Conservation (phyloP, 129 eudicot species). For the Glebionis coronaria region DNA sequence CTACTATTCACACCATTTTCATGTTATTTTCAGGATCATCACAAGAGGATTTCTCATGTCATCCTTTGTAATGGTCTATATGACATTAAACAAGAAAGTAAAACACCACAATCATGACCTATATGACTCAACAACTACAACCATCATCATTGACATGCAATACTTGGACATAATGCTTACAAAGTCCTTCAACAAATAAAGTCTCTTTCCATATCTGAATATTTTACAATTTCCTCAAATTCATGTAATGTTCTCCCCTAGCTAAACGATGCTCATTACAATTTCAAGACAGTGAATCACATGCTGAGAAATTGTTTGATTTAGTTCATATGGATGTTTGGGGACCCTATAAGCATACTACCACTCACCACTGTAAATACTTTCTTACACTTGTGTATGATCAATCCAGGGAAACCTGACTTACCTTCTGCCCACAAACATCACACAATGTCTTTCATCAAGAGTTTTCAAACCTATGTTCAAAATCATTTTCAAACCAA, state of each 20-base stretch:
- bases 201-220: no score
- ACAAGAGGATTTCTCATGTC: neutral
- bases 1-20: neutral
- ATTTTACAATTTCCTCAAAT: no score
- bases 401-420: neutral
- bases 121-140: no score
- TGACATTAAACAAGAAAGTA: neutral
- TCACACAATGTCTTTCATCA: neutral
- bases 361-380: no score
- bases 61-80: neutral
- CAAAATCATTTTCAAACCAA: neutral
- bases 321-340: neutral
- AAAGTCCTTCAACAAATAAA: no score
- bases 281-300: no score
- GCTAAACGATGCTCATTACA: no score
- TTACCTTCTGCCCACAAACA: neutral
- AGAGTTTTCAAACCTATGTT: neutral
- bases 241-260: no score
- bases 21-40: neutral
- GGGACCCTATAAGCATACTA: neutral
- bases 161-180: no score
- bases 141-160: no score
- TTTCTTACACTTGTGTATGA: neutral
- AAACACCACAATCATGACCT: neutral
- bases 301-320: no score